Percentiles rank a stretch among this genome's conserved stretches.
phyloP scores from a whole-genome alignment of 2,329 filamentous ascomycete genomes.

The Colletotrichum zoysiae region DNA sequence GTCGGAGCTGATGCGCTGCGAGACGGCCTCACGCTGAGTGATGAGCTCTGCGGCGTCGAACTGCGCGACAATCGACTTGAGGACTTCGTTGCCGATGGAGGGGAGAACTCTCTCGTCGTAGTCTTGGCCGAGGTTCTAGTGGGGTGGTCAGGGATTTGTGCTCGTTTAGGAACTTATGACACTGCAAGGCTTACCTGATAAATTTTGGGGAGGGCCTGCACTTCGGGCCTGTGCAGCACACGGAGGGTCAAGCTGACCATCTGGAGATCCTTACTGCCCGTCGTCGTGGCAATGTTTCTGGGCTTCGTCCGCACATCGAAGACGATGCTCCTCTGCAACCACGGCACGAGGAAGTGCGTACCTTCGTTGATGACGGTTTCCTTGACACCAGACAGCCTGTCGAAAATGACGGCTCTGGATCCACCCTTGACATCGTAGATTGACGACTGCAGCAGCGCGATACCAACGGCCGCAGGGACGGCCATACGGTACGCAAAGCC shows the following conservation, averaged over 20 bases:
- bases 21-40: slow-evolving; percentile 97
- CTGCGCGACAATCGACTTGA: slow-evolving; percentile 98
- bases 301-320: slow-evolving; percentile 99
- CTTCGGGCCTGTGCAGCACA: slow-evolving; percentile 94
- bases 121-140: slow-evolving; percentile 92
- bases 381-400: slow-evolving; percentile 91
- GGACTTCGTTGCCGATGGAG: slow-evolving; percentile 98
- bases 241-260: slow-evolving; percentile 99
- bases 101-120: slow-evolving; percentile 99
- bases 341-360: slow-evolving; percentile 95
- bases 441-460: slow-evolving; percentile 78
- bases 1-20: slow-evolving; percentile 91
- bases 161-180: not conserved
- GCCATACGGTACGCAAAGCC: slow-evolving; percentile 75
- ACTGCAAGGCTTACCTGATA: slow-evolving; percentile 80
- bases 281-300: slow-evolving; percentile 96
- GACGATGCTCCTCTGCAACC: slow-evolving; percentile 93
- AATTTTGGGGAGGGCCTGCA: slow-evolving; percentile 93
- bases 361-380: slow-evolving; percentile 94
- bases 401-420: slow-evolving; percentile 96
- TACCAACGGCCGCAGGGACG: slow-evolving; percentile 78
- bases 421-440: slow-evolving; percentile 98
- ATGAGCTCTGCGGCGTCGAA: slow-evolving; percentile 99
- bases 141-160: slow-evolving; percentile 27
- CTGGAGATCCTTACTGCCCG: slow-evolving; percentile 98